Percentiles rank a stretch among this genome's conserved stretches.
Evolutionary conservation across 2,329 filamentous ascomycete genomes (phyloP).

Genomic region (Kalmusia sp.): DNA sequence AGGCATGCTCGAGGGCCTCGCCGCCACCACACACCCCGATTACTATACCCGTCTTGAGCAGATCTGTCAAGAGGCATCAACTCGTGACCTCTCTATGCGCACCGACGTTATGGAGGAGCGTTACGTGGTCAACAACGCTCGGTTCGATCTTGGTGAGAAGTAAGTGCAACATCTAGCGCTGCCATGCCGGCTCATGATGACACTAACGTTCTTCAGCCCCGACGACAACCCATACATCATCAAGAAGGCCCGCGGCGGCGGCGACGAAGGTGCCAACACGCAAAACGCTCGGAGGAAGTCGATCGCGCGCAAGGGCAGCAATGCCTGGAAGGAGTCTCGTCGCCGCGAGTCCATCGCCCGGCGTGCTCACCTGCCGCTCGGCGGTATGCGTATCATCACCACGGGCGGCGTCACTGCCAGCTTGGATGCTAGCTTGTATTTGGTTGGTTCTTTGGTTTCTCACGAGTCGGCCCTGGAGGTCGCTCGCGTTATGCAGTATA

Average conservation of each 20-base stretch:
- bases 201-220: slow-evolving; percentile 55
- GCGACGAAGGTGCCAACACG: slow-evolving; percentile 54
- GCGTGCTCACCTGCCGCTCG: slow-evolving; percentile 76
- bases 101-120: slow-evolving; percentile 84
- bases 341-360: slow-evolving; percentile 82
- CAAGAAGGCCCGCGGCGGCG: slow-evolving; percentile 60
- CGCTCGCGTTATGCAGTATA: slow-evolving; percentile 78
- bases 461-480: slow-evolving; percentile 79
- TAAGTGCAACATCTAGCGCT: slow-evolving; percentile 17
- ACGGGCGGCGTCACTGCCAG: slow-evolving; percentile 80
- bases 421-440: slow-evolving; percentile 82
- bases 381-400: slow-evolving; percentile 76
- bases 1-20: slow-evolving; percentile 78
- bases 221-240: slow-evolving; percentile 84
- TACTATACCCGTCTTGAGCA: slow-evolving; percentile 82
- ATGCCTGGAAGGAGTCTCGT: slow-evolving; percentile 79
- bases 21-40: slow-evolving; percentile 84
- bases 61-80: slow-evolving; percentile 76
- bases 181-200: too few relatives aligned
- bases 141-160: slow-evolving; percentile 80
- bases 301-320: slow-evolving; percentile 76
- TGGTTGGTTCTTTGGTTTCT: slow-evolving; percentile 82
- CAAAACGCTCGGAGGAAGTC: slow-evolving; percentile 51
- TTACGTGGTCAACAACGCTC: slow-evolving; percentile 90
- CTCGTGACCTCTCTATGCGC: slow-evolving; percentile 74